Evolutionary conservation across 768 basidiomycete genomes (phyloP), one percentile per base, ranked within the genome.

Genomic region (Tylopilus balloui): DNA sequence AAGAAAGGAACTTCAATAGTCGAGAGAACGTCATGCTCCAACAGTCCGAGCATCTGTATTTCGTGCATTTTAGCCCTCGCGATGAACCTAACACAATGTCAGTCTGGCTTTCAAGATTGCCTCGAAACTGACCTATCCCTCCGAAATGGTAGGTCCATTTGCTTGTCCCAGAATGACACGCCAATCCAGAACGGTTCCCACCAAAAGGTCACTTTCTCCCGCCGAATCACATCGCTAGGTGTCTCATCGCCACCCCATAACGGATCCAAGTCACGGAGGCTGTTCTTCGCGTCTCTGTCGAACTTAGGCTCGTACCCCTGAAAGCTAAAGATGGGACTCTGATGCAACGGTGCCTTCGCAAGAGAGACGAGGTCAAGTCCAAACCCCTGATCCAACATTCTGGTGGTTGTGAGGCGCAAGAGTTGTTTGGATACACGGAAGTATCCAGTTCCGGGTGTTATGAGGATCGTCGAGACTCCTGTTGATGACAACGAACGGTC

Each of bases 31-130:
- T 95, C 92, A 57, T 94, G 89, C 56, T 92, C 92, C 37, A 95
- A 73, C 9, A 95, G 72, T 6, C 94, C 94, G 1, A 96, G 78
- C 88, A 91, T 94, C 61, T 96, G 88, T 32, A 96, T 92, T 62
- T 94, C 90, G 59, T 92, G 90, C 92, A 96, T 95, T 70, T 91
- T 90, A n/a, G 89, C 92, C 25, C 95, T 82, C 6, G 92, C 86
- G 21, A 97, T 75, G 63, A 97, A 98, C 52, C 95, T 93, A 56
- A 15, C 32, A 49, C 25, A 42, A 56, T 40, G 25, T 57, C 12
- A 50, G 40, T 11, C 27, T 19, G 31, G 15, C 11, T 25, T 17
- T 21, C 12, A 6, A n/a, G 40, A 54, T 46, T 40, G 23, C 29
- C 10, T 32, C 6, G 23, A 55, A 36, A 48, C 51, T 58, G 48